Evolutionary conservation across 2,329 filamentous ascomycete genomes (phyloP), one percentile per base, ranked within the genome.

Genomic region (Penicillium sp.): DNA sequence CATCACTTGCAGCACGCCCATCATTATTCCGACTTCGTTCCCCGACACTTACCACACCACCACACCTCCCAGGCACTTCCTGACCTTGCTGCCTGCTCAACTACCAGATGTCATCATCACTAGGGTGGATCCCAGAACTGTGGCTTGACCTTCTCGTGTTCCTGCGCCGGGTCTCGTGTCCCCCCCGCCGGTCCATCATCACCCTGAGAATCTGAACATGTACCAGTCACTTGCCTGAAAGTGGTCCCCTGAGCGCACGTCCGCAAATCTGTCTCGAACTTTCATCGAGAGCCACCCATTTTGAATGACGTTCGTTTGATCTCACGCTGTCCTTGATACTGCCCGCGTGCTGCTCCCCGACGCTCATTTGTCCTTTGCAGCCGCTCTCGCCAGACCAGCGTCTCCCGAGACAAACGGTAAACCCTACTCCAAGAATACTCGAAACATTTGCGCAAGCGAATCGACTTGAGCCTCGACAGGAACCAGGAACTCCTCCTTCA

Each of bases 131-230:
- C 24, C 20, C 26, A 20, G 37, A 17, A 27, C 39, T 52, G 59
- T 62, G 58, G 60, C 60, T 61, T 56, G 36, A 55, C 42, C 46
- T 46, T 42, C 55, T 62, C 59, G 58, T 60, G 58, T 60, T 57
- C 58, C 51, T 57, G 58, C 48, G 46, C 51, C 36, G 39, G 44
- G 59, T 55, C 59, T 56, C 51, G 55, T 60, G 57, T 49, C 4
- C 46, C 30, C 36, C 20, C 23, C 36, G 24, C 24, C 34, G 4
- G 7, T 34, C 32, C 6, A 7, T 15, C 10, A n/a, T n/a, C n/a
- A n/a, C 20, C 41, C 43, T n/a, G 26, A n/a, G n/a, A n/a, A n/a
- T n/a, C n/a, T n/a, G 21, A 33, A 47, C 40, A 44, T 36, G 47
- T 52, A 37, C 42, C 27, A 27, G 50, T 61, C 56, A 55, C 43